Evolutionary conservation across 495 filamentous ascomycete genomes (phyloP), one percentile per base, ranked within the genome.

Genomic region (Podospora australis): DNA sequence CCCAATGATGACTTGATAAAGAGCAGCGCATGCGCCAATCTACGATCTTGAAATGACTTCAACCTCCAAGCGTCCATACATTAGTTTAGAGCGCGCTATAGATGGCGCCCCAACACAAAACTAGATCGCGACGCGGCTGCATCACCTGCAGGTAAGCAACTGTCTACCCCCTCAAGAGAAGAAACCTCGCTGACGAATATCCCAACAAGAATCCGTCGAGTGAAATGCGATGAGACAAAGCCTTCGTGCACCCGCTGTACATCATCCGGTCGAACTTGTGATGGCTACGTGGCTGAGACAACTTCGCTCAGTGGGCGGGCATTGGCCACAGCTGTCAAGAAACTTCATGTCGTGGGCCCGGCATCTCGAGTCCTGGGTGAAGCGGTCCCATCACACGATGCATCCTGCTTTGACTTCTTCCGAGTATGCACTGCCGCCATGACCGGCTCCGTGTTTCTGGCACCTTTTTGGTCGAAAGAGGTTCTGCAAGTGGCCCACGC

Each of bases 401-500:
- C 42, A 0, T 46, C 54, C 10, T 60, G 52, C 42, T 60, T 57
- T 19, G 58, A 60, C 44, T 60, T 57, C 43, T 60, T 57, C 52
- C 54, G 58, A 0, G 36, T 47, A 25, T 46, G 54, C 24, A 60
- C 58, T 2, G 44, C 38, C 13, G 13, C 39, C 26, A 54, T 50
- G 48, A 50, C 58, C 14, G 47, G 45, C 9, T 23, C 44, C 38
- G 44, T 50, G 38, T 50, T 60, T 9, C 57, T 54, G 13, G 26
- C 50, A 4, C 39, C 24, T 14, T 81, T 82, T 59, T 82, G 79
- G 79, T 56, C 63, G 44, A 63, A 58, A 6, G 51, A 70, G 9
- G 67, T 82, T 4, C 71, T 76, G 17, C 75, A 78, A 55, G 58
- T 74, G 7, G 71, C 71, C 20, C 72, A 70, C 19, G 59, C 50